Percentiles rank a stretch among this genome's conserved stretches.
These are phyloP conservation scores for Penicillium crystallinum DNA, from an alignment of 495 filamentous ascomycete species.

Conservation along the genomic window DNA sequence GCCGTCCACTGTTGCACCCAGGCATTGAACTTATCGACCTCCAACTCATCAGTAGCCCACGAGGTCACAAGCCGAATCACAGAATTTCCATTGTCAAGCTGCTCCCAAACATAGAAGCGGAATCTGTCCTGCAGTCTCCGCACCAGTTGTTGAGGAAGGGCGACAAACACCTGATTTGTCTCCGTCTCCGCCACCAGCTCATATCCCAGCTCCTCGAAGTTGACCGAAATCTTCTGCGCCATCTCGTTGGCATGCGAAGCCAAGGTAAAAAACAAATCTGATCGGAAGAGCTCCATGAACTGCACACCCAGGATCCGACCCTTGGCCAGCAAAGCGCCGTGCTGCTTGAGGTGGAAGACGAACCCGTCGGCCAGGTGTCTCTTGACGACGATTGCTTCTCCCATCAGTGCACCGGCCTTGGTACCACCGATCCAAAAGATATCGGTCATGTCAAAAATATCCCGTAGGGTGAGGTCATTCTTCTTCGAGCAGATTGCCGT, in stretches of 20 bases:
- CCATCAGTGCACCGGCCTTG: conserved; percentile 39
- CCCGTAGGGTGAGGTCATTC: conserved; percentile 31
- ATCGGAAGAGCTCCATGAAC: conserved; percentile 39
- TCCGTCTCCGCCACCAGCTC: conserved; percentile 27
- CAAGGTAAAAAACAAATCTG: conserved; percentile 35
- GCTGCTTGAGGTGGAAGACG: conserved; percentile 41
- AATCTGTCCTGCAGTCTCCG: conserved; percentile 25
- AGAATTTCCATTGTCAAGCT: conserved; percentile 19
- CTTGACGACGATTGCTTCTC: conserved; percentile 40
- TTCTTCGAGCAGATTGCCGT: conserved; percentile 31
- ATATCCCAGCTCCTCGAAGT: conserved; percentile 29
- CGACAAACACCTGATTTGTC: conserved; percentile 37
- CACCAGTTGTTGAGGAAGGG: conserved; percentile 19
- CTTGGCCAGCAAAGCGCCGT: conserved; percentile 42
- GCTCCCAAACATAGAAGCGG: conserved; percentile 34
- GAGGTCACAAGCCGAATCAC: conserved; percentile 34
- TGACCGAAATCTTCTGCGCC: conserved; percentile 30
- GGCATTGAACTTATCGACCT: conserved; percentile 32
- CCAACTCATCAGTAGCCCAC: conserved; percentile 34
- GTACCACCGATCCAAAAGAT: conserved; percentile 47
- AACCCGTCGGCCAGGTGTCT: conserved; percentile 35
- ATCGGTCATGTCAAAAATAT: conserved; percentile 36
- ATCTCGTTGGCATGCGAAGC: conserved; percentile 38
- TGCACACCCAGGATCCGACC: conserved; percentile 39
- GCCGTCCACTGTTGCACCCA: conserved; percentile 27